Percentiles rank a stretch among this genome's conserved stretches.
Evolutionary conservation across 108 stramenopile genomes (phyloP).

Genomic region (Nitzschia palea): DNA sequence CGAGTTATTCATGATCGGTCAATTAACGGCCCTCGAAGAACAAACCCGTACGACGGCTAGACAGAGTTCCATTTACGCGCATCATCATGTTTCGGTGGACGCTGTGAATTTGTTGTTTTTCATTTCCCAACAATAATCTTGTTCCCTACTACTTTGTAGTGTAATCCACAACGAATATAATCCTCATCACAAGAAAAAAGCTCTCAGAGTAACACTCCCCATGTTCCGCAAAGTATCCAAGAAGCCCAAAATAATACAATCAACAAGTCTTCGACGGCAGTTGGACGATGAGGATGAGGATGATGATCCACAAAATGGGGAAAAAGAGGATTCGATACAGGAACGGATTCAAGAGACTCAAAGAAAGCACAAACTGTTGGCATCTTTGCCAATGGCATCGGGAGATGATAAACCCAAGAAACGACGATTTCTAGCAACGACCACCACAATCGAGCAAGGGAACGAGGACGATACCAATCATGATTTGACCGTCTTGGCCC

Average conservation of each 20-base stretch:
- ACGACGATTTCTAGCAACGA: not conserved
- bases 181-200: too few relatives aligned
- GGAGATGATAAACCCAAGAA: not conserved
- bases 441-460: not conserved
- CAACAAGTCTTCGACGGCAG: not conserved
- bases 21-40: too few relatives aligned
- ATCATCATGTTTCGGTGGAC: too few relatives aligned
- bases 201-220: too few relatives aligned
- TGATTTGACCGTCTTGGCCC: constrained; percentile 9
- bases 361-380: constrained; percentile 28
- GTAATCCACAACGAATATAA: too few relatives aligned
- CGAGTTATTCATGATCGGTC: too few relatives aligned
- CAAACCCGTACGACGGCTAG: too few relatives aligned
- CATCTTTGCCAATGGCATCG: not conserved
- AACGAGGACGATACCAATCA: not conserved
- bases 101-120: too few relatives aligned
- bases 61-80: too few relatives aligned
- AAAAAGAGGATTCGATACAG: not conserved
- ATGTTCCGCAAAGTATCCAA: constrained; percentile 17
- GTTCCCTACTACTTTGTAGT: too few relatives aligned
- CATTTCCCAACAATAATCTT: too few relatives aligned
- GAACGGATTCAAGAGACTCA: constrained; percentile 13
- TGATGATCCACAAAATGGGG: not conserved
- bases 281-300: not conserved
- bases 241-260: not conserved